phyloP scores from a whole-genome alignment of 176 grass and related monocot genomes.

The Dactylis glomerata region DNA sequence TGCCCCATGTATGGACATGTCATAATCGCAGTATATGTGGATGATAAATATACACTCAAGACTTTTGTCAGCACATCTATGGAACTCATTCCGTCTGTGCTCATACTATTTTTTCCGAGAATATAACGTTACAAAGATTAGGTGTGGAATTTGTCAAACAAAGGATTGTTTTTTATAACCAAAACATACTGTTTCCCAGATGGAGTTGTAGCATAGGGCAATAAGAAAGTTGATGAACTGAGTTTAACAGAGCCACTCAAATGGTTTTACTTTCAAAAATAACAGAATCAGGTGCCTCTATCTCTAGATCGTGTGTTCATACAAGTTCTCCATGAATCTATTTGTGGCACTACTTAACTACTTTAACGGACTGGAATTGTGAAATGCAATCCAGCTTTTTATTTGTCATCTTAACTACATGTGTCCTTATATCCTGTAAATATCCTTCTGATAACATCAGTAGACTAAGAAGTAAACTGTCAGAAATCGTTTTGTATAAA shows the following conservation, averaged over 20 bases:
- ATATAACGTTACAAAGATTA: neutral
- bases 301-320: neutral
- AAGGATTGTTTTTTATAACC: neutral
- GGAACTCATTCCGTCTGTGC: neutral
- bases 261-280: neutral
- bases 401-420: neutral
- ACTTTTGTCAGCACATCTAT: neutral
- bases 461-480: neutral
- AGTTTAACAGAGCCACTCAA: neutral
- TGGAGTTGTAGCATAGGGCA: neutral
- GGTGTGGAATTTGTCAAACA: neutral
- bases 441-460: neutral
- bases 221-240: neutral
- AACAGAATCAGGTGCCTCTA: neutral
- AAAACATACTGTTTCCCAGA: neutral
- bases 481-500: neutral
- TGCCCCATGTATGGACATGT: neutral
- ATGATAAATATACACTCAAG: neutral
- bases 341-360: neutral
- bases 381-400: neutral
- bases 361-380: neutral
- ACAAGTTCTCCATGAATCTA: neutral
- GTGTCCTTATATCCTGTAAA: neutral
- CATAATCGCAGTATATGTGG: neutral
- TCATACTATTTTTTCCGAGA: neutral